Evolutionary conservation across 2,329 filamentous ascomycete genomes (phyloP), one percentile per base, ranked within the genome.

Genomic region (Xylariales sp.): DNA sequence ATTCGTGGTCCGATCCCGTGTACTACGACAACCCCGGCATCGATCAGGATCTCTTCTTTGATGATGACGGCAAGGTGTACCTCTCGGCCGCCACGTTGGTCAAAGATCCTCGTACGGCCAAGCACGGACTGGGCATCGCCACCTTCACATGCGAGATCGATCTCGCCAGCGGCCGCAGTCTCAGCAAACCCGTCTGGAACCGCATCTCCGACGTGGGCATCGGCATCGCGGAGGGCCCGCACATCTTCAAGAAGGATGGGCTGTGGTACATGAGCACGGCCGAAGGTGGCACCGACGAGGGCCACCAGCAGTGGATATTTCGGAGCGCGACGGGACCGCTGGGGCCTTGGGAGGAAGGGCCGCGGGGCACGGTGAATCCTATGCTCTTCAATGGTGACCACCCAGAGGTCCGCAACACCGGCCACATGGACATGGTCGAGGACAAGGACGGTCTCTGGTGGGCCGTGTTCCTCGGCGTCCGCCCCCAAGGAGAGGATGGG

Each of bases 181-280:
- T 56, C 13, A 50, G 57, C 3, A 40, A 55, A 11, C 49, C 43
- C 14, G 40, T 72, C 21, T 70, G 70, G 55, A 67, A 67, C 18
- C n/a, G n/a, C n/a, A n/a, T n/a, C n/a, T n/a, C n/a, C n/a, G 72
- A 71, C 3, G 68, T 62, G 1, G 65, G 65, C 1, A 63, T 53
- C 35, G 37, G 62, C 44, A 48, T 66, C 52, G 49, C 70, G 1
- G 69, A 72, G 41, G 69, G 68, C 2, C 67, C 69, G 3, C 67
- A 72, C 34, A 54, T 71, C 8, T 66, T 64, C 47, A 64, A 63
- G 41, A 62, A 61, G 19, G 66, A 65, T 15, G 59, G 53, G 2
- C 70, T 59, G 25, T 73, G 69, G 41, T 74, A 73, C 40, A 57
- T 74, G n/a, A 56, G 72, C 33, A 69, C 69, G 2, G 66, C 67